Base-by-base conservation (phyloP, 345 rosid species). In the Ceriops decandra region DNA sequence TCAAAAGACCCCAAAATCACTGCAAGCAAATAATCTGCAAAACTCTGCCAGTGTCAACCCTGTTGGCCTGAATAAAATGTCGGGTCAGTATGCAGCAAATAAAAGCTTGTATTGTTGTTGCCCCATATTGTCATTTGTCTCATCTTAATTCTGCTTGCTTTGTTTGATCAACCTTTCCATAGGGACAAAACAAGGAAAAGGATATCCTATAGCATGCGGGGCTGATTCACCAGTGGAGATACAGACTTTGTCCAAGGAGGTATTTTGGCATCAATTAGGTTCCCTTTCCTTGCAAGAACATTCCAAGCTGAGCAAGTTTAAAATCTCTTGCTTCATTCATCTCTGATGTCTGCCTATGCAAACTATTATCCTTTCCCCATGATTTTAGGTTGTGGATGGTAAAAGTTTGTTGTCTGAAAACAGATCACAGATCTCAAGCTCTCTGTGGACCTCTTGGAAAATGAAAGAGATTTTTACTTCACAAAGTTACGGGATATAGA, bases 381-480 rank as follows among this genome's bases (percentile, higher is more conserved):
- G 54, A 42, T 28, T 28, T 71, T 47, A 20, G 27, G 59, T 32
- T 15, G 15, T n/a, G 24, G 7, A 53, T 58, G 19, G 31, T 42
- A 49, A 42, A 71, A 63, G 8, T 68, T 54, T 63, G n/a, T 76
- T 42, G 32, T 33, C 24, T 61, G 30, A 21, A 42, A 47, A 19
- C 78, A 95, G 99, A 68, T 95, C 68, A 73, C 80, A 42, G 93
- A 91, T 62, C 82, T 88, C 63, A 91, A 87, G 83, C 85, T 88
- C 63, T 87, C 95, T 7, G 85, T 88, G 15, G 93, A 90, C 76
- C 74, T 86, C 59, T 74, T 88, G 84, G 97, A 88, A 60, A 91
- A 95, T 72, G 97, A 95, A 75, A 86, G 96, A 74, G 96, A 95
- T 62, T 95, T 95, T 79, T 95, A 95, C 91, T 82, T 87, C 75